phyloP scores from a whole-genome alignment of 352 stramenopile species.

The Aphanomyces invadans region DNA sequence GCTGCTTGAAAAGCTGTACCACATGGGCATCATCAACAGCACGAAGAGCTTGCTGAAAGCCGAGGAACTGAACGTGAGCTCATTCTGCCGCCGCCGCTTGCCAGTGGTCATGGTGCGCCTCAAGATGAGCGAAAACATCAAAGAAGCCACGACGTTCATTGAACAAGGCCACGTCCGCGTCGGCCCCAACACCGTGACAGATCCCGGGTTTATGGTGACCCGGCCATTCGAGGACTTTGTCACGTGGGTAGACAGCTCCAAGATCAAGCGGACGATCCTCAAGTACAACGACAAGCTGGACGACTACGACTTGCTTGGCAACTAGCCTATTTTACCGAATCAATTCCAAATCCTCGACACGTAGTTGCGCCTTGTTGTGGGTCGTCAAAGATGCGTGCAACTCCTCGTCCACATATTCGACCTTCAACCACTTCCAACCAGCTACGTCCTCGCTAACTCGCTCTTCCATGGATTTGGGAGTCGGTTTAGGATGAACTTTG shows the following conservation, averaged over 20 bases:
- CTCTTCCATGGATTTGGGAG: no score
- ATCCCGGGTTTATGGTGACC: slow-evolving; percentile 97
- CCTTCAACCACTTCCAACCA: no score
- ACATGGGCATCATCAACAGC: slow-evolving; percentile 95
- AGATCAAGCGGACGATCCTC: slow-evolving; percentile 96
- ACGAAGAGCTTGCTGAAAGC: slow-evolving; percentile 96
- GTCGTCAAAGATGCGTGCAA: no score
- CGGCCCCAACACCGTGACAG: slow-evolving; percentile 86
- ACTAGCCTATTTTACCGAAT: slow-evolving; percentile 41
- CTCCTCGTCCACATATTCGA: no score
- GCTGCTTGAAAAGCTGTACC: slow-evolving; percentile 96
- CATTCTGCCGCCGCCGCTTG: slow-evolving; percentile 93
- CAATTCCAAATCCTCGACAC: background rate
- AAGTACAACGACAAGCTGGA: slow-evolving; percentile 99
- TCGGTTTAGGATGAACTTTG: no score
- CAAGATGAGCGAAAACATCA: slow-evolving; percentile 98
- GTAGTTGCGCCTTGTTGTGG: no score
- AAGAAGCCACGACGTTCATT: slow-evolving; percentile 96
- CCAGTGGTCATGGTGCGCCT: slow-evolving; percentile 98
- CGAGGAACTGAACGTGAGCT: slow-evolving; percentile 94
- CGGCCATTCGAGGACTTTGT: slow-evolving; percentile 99
- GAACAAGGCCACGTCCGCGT: slow-evolving; percentile 97
- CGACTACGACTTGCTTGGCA: slow-evolving; percentile 98
- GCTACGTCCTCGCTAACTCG: no score
- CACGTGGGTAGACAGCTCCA: slow-evolving; percentile 97